Conservation (phyloP, 2,329 filamentous ascomycete species). For the Claviceps sp. region DNA sequence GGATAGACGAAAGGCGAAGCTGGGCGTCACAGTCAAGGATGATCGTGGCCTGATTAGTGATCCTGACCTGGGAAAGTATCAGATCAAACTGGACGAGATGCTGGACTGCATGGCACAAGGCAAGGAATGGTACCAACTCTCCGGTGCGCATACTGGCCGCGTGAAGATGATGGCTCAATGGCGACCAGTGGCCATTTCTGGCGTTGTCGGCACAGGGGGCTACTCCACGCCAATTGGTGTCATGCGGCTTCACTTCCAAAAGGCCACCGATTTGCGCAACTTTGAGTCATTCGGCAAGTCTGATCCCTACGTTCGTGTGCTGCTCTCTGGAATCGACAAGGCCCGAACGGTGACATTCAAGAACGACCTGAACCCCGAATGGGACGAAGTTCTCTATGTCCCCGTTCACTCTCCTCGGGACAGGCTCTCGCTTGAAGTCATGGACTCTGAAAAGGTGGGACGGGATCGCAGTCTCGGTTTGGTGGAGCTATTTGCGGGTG, state of each 20-base stretch:
- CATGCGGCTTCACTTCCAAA: conserved; percentile 84
- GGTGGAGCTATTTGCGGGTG: conserved; percentile 60
- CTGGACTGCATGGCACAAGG: conserved; percentile 81
- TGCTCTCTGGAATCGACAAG: conserved; percentile 83
- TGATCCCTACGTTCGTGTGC: conserved; percentile 80
- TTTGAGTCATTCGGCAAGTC: conserved; percentile 94
- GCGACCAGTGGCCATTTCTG: conserved; percentile 84
- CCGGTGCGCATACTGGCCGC: conserved; percentile 67
- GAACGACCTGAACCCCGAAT: conserved; percentile 90
- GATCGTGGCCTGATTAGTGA: conserved; percentile 77
- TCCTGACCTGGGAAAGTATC: conserved; percentile 78
- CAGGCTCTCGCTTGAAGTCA: conserved; percentile 78
- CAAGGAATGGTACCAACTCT: conserved; percentile 89
- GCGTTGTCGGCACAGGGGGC: conserved; percentile 67
- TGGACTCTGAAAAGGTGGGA: conserved; percentile 89
- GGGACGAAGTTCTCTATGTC: conserved; percentile 90
- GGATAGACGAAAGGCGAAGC: conserved; percentile 76
- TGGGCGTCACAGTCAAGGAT: conserved; percentile 90
- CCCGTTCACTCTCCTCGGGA: conserved; percentile 78
- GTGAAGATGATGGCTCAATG: conserved; percentile 87
- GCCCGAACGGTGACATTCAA: conserved; percentile 88
- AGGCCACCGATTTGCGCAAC: conserved; percentile 72
- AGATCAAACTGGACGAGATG: conserved; percentile 92
- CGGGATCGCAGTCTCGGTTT: conserved; percentile 81
- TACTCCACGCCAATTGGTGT: conserved; percentile 92